Evolutionary conservation across 2,329 filamentous ascomycete species (phyloP).

Genomic region (Pseudocercospora fuligena): DNA sequence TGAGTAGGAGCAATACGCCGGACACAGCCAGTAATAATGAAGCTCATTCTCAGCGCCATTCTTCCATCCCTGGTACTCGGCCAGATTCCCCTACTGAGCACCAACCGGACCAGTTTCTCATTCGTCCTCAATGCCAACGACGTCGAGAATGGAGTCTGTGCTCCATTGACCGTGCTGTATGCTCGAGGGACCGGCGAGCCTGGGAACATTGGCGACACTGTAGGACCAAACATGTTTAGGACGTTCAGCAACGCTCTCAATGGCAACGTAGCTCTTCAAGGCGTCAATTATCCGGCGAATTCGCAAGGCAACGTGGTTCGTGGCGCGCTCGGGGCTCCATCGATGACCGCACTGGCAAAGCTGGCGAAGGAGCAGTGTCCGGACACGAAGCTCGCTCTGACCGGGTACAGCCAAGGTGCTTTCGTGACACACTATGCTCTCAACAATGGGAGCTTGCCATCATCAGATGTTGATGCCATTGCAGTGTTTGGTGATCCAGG

Average conservation of each 20-base stretch:
- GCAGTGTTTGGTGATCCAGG: background rate
- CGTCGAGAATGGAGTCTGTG: constrained; percentile 41
- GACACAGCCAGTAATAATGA: too few relatives aligned
- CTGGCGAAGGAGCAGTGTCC: constrained; percentile 25
- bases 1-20: too few relatives aligned
- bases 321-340: constrained; percentile 13
- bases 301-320: constrained; percentile 16
- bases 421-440: constrained; percentile 25
- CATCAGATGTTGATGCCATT: background rate
- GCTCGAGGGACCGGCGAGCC: constrained; percentile 59
- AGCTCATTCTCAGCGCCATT: too few relatives aligned
- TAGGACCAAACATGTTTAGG: constrained; percentile 57
- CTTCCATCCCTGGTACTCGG: too few relatives aligned
- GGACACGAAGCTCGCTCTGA: constrained; percentile 28
- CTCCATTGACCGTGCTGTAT: constrained; percentile 58
- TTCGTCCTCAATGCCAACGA: constrained; percentile 8
- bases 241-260: constrained; percentile 50
- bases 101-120: too few relatives aligned
- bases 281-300: constrained; percentile 56
- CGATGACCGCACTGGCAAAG: background rate
- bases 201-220: constrained; percentile 56
- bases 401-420: constrained; percentile 29
- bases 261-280: constrained; percentile 56
- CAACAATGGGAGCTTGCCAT: background rate
- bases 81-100: too few relatives aligned